Percentiles rank a stretch among this genome's conserved stretches.
phyloP scores from a whole-genome alignment of 176 grass and related monocot species.

The Aegilops umbellulata region DNA sequence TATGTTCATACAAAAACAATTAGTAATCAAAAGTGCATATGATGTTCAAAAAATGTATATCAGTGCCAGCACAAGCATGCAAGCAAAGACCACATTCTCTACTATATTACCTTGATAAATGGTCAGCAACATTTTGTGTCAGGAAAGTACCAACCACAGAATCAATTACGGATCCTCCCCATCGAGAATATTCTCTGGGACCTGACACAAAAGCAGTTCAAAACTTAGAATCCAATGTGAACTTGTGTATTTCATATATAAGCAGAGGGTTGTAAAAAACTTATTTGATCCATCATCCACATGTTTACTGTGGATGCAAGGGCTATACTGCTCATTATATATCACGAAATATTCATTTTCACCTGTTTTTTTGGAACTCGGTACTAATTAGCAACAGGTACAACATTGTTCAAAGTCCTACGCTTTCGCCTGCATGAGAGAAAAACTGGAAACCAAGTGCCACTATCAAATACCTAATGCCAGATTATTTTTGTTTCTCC shows the following conservation, averaged over 20 bases:
- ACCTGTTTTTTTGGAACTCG: neutral
- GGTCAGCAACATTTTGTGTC: conserved; percentile 49
- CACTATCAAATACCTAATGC: conserved; percentile 6
- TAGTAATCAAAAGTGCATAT: neutral
- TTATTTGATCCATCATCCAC: neutral
- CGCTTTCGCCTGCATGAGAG: neutral
- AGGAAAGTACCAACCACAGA: conserved; percentile 55
- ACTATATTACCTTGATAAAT: conserved; percentile 53
- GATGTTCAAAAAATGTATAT: neutral
- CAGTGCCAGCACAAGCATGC: neutral
- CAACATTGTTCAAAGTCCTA: neutral
- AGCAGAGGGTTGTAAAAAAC: neutral
- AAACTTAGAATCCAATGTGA: conserved; percentile 24
- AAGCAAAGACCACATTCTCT: neutral
- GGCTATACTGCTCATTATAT: neutral
- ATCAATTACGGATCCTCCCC: conserved; percentile 52
- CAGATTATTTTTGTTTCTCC: neutral
- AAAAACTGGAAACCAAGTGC: neutral
- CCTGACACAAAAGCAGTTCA: conserved; percentile 36
- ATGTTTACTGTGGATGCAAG: conserved; percentile 2
- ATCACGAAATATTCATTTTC: neutral
- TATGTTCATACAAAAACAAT: neutral
- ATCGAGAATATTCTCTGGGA: conserved; percentile 42
- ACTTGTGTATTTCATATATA: neutral
- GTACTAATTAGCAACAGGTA: neutral